These are phyloP conservation scores for Orychophragmus violaceus DNA, from an alignment of 345 rosid genomes.

Conservation along the genomic window DNA sequence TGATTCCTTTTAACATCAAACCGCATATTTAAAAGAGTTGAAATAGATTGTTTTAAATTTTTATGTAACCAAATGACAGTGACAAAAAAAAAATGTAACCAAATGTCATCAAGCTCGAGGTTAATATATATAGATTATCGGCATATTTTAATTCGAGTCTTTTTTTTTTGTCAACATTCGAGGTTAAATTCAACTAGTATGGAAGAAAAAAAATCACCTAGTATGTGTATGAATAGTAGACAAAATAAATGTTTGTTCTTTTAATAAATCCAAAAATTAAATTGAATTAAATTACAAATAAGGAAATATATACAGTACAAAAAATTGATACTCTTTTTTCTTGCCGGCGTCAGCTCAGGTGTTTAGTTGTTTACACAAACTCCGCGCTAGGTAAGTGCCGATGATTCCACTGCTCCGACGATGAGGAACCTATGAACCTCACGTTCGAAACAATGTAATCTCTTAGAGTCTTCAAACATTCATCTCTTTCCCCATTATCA, in stretches of 20 bases:
- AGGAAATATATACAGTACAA: background rate
- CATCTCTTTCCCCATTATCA: slow-evolving; percentile 46
- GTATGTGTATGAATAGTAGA: too few relatives aligned
- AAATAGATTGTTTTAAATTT: background rate
- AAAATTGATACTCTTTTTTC: background rate
- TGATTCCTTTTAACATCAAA: background rate
- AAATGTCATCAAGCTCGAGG: too few relatives aligned
- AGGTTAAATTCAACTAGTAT: too few relatives aligned
- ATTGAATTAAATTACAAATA: slow-evolving; percentile 4
- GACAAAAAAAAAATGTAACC: too few relatives aligned
- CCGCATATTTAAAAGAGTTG: background rate
- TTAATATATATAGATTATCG: too few relatives aligned
- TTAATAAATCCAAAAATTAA: background rate
- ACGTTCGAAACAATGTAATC: slow-evolving; percentile 48
- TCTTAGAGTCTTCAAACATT: slow-evolving; percentile 44
- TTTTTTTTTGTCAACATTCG: too few relatives aligned
- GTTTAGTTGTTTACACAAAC: slow-evolving; percentile 27
- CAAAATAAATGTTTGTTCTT: background rate
- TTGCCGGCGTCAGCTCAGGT: slow-evolving; percentile 13
- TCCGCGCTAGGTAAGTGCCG: slow-evolving; percentile 14
- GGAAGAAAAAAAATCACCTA: too few relatives aligned
- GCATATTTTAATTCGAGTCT: too few relatives aligned
- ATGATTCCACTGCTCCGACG: slow-evolving; percentile 26
- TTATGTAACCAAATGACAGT: background rate
- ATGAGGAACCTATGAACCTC: slow-evolving; percentile 19